Evolutionary conservation across 1,139 yeast species (phyloP), one percentile per base, ranked within the genome.

Genomic region (Pneumocystis murina): DNA sequence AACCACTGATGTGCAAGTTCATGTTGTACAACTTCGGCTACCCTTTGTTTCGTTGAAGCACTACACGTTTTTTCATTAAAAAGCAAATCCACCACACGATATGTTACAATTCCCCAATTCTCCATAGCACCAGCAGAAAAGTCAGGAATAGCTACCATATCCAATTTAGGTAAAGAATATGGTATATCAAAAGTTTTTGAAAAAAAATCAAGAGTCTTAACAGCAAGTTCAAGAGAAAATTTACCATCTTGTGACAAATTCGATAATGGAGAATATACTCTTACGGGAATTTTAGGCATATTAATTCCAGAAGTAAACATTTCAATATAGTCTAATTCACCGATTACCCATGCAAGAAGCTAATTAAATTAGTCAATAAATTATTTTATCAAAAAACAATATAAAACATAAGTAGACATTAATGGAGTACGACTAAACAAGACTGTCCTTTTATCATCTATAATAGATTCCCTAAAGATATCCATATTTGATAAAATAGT

Each of bases 1-100:
- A 88, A 88, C 96, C 96, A 88, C 76, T 88, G 95, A 74, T 88
- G 96, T 35, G 95, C 95, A 72, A 88, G 79, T 76, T 88, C 96
- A 76, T 88, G 96, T 73, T 86, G 88, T 61, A 88, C 89, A 58
- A 88, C 95, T 73, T 88, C 91, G 24, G 92, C 87, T 14, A 88
- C 95, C 69, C 88, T 84, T 71, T 84, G 84, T 75, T 84, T 84
- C 70, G 87, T 84, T 61, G 81, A 78, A 62, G 86, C 82, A 66
- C 85, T 84, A 62, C 89, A 82, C 65, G 84, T 82, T 67, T 80
- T 78, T 67, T 83, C 85, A 68, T 85, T 88, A 70, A 80, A 83
- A 69, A 87, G 78, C 66, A 88, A 74, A 60, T 87, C 95, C 35
- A 86, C 87, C 59, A 86, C 84, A 74, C 95, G 83, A 77, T 86